phyloP scores from a whole-genome alignment of 2,329 filamentous ascomycete genomes.

The Claviceps capensis region DNA sequence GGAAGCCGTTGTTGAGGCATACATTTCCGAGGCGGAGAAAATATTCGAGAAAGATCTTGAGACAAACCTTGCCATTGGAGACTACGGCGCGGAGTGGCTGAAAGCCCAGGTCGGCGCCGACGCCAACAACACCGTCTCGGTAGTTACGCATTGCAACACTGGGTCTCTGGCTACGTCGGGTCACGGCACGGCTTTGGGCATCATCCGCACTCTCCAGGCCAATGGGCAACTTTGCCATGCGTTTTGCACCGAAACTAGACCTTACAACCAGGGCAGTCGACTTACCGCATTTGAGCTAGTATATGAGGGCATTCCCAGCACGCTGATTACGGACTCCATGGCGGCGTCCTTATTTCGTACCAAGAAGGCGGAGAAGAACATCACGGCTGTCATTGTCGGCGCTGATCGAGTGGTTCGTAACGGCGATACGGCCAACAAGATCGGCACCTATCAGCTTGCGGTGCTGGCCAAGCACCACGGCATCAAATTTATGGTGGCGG shows the following conservation, averaged over 20 bases:
- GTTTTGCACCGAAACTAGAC: slow-evolving; percentile 92
- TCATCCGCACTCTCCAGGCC: slow-evolving; percentile 70
- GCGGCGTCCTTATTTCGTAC: slow-evolving; percentile 67
- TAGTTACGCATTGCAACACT: slow-evolving; percentile 96
- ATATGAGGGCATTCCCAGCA: slow-evolving; percentile 81
- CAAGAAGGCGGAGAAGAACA: slow-evolving; percentile 47
- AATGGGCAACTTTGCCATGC: slow-evolving; percentile 59
- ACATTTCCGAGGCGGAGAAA: slow-evolving; percentile 66
- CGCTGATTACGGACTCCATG: slow-evolving; percentile 93
- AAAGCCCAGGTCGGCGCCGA: slow-evolving; percentile 40
- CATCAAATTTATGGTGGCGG: slow-evolving; percentile 88
- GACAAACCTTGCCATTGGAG: slow-evolving; percentile 78
- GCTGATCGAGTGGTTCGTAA: slow-evolving; percentile 93
- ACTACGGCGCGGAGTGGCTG: slow-evolving; percentile 75
- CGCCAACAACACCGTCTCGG: slow-evolving; percentile 44
- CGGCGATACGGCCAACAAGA: slow-evolving; percentile 97
- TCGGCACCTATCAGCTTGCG: slow-evolving; percentile 85
- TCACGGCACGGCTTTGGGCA: slow-evolving; percentile 91
- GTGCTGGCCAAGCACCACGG: slow-evolving; percentile 82
- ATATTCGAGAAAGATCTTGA: slow-evolving; percentile 79
- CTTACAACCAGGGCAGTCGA: slow-evolving; percentile 94
- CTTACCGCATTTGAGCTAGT: slow-evolving; percentile 95
- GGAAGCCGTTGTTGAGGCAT: slow-evolving; percentile 49
- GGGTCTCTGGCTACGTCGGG: slow-evolving; percentile 92
- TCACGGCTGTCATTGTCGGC: slow-evolving; percentile 82